Evolutionary conservation across 345 rosid genomes (phyloP), one percentile per base, ranked within the genome.

Genomic region (Triadica sebifera): DNA sequence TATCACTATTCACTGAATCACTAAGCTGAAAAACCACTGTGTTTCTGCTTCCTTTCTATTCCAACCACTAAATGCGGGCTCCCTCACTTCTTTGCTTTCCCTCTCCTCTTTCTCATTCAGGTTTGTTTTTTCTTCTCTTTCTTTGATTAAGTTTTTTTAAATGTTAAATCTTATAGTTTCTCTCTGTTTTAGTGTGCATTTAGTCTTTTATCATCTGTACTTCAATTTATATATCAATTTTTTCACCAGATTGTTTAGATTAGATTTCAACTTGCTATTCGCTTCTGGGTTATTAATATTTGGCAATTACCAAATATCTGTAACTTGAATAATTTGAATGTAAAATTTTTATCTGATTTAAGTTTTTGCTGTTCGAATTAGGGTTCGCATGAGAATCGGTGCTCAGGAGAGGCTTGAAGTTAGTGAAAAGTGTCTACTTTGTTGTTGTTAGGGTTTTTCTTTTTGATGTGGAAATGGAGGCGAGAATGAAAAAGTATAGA

Each of bases 401-500:
- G 15, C 4, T 45, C 4, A 37, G 16, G 4, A 41, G 43, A 19
- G 22, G 25, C 16, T 13, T 7, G 2, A 37, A 34, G 17, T 51
- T 25, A 15, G 72, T 17, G 47, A 52, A 69, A 69, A 41, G 70
- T 9, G 49, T 10, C 43, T 4, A 25, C 9, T n/a, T 41, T 65
- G 17, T 47, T 39, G 19, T 41, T 39, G 51, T 39, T 50, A 46
- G 72, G 69, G 74, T 39, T 56, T n/a, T 56, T 52, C n/a, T 52
- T 52, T 52, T 77, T 49, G 77, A 67, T 55, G 78, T 51, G 25
- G 61, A 63, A 64, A 88, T 92, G 95, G 95, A 89, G 86, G 74
- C 81, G 60, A 87, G 91, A 82, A 86, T 88, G 94, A 95, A 83
- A 82, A 93, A 89, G 81, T 86, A 85, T 73, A 83, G 87, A 72